Evolutionary conservation across 805 yeast species (phyloP), one percentile per base, ranked within the genome.

Genomic region (Yarrowia sp.): DNA sequence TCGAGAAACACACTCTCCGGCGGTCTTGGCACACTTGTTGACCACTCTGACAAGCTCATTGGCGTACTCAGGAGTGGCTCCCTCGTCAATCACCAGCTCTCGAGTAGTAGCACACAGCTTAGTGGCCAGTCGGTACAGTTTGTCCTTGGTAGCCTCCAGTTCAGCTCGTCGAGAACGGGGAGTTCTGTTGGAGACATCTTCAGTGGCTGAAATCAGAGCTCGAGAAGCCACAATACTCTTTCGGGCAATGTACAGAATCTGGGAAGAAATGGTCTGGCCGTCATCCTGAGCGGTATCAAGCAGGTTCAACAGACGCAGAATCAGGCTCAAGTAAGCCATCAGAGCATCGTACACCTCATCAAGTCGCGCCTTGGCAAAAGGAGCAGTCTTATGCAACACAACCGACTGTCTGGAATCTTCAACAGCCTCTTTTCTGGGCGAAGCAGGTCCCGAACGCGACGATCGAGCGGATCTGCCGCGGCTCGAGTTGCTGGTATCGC

Each of bases 191-290:
- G 70, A 55, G 33, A 75, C 68, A 6, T 73, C 68, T 61, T 77
- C 79, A 4, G 77, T 75, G 8, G 74, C 74, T 0, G 74, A 72
- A 32, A 77, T 69, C 22, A 77, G 71, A 67, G 78, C 79, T 22
- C 79, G 73, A 48, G 78, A 75, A 1, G 78, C 77, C 18, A 76
- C 73, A 74, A 77, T 77, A 42, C 77, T 71, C 64, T 74, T 76
- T 11, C 79, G 70, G 5, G 79, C 76, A 57, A 73, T 72, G 55
- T 71, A 66, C 39, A 77, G 71, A 32, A 77, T 69, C 60, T 71
- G 73, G 1, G 71, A 69, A 17, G 74, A 69, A 4, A 76, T 72
- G 8, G 72, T 67, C 17, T 75, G 71, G 58, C 73, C 74, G 14
- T 69, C 62, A 32, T 71, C 61, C 45, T 55, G 61, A 5, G 61